These are phyloP conservation scores for Berberis thunbergii DNA, from an alignment of 164 flowering plant species.

Conservation along the genomic window DNA sequence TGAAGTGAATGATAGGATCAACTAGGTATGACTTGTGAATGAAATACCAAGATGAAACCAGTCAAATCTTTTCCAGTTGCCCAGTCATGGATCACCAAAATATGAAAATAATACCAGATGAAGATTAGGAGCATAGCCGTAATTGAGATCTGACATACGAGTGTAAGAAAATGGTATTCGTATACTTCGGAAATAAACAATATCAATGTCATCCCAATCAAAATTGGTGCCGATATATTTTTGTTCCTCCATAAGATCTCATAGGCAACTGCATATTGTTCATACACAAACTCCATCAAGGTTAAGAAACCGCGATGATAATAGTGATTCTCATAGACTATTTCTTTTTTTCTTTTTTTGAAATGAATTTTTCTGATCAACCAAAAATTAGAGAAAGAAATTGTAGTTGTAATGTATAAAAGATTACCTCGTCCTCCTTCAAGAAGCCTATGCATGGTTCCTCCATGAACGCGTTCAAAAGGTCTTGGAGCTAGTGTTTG, in stretches of 20 bases:
- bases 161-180: conserved; percentile 68
- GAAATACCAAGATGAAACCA: conserved; percentile 42
- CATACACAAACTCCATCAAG: too few relatives aligned
- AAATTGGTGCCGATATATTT: conserved; percentile 36
- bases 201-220: conserved; percentile 31
- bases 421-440: conserved; percentile 54
- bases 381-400: too few relatives aligned
- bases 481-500: conserved; percentile 8
- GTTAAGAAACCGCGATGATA: too few relatives aligned
- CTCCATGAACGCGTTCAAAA: conserved; percentile 25
- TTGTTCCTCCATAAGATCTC: conserved; percentile 58
- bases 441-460: conserved; percentile 30
- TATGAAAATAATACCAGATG: conserved; percentile 41
- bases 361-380: too few relatives aligned
- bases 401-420: background rate
- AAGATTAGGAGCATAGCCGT: conserved; percentile 46
- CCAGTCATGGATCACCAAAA: conserved; percentile 25
- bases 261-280: conserved; percentile 56
- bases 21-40: background rate
- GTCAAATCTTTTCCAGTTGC: conserved; percentile 47
- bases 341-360: too few relatives aligned
- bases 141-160: conserved; percentile 59
- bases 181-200: conserved; percentile 76
- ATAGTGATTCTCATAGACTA: too few relatives aligned
- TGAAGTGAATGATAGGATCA: background rate